phyloP scores from a whole-genome alignment of 1,139 yeast genomes.

The Blastobotrys persicus region DNA sequence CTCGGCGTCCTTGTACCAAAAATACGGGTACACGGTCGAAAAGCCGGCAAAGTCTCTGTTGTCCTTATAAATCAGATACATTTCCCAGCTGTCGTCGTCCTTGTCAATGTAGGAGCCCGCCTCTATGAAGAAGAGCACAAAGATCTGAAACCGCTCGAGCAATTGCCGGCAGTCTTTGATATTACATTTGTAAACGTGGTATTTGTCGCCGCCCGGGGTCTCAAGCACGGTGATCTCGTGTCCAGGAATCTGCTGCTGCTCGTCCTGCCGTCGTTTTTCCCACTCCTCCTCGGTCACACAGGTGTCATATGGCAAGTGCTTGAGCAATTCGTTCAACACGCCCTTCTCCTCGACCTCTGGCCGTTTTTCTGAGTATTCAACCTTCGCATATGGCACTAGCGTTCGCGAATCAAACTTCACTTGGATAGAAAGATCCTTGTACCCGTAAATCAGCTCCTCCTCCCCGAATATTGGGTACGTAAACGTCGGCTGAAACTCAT shows the following conservation, averaged over 20 bases:
- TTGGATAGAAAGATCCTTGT: conserved; percentile 52
- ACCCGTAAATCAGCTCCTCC: conserved; percentile 85
- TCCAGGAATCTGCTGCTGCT: conserved; percentile 42
- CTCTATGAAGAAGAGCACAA: conserved; percentile 82
- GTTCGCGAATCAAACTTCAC: conserved; percentile 56
- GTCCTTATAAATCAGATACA: conserved; percentile 40
- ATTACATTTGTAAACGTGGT: conserved; percentile 37
- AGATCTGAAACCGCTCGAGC: conserved; percentile 70
- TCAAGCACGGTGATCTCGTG: conserved; percentile 39
- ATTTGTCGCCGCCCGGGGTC: conserved; percentile 34
- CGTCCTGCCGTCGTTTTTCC: conserved; percentile 55
- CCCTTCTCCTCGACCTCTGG: conserved; percentile 41
- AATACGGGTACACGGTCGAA: conserved; percentile 79
- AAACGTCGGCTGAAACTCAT: conserved; percentile 56
- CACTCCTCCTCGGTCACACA: conserved; percentile 60
- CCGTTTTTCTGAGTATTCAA: conserved; percentile 54
- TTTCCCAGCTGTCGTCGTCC: conserved; percentile 70
- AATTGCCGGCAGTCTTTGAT: conserved; percentile 46
- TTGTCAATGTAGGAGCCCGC: conserved; percentile 89
- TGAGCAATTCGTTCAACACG: conserved; percentile 51
- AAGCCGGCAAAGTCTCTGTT: conserved; percentile 60
- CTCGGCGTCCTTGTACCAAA: conserved; percentile 62
- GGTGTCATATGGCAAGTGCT: conserved; percentile 61
- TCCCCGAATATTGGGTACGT: conserved; percentile 95
- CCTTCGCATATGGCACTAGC: conserved; percentile 54